Percentiles rank a stretch among this genome's conserved stretches.
Conservation (phyloP, 148 eudicot species). For the Rhododendron henanense region DNA sequence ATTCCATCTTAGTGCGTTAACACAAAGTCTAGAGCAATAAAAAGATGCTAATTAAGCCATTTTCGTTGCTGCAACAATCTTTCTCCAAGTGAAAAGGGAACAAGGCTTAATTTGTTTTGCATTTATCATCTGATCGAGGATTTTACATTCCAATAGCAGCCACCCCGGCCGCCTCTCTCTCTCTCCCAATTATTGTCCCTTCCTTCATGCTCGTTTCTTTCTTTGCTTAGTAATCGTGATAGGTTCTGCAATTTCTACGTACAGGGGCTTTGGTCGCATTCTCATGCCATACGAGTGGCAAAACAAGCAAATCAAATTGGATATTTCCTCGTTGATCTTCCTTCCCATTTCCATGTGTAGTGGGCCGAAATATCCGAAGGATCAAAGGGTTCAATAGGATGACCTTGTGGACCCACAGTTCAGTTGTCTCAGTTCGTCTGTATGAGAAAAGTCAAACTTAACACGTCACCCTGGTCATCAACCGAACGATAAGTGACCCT, state of each 20-base stretch:
- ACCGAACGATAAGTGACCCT: too few relatives aligned
- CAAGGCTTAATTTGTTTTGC: not conserved
- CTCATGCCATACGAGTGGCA: slow-evolving; percentile 35
- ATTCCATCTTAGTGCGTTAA: slow-evolving; percentile 13
- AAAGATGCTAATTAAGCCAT: slow-evolving; percentile 24
- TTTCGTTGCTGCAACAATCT: slow-evolving; percentile 18
- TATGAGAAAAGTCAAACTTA: too few relatives aligned
- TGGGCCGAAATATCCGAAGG: too few relatives aligned
- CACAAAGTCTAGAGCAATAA: slow-evolving; percentile 18
- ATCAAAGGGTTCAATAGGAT: too few relatives aligned
- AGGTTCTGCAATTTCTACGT: not conserved
- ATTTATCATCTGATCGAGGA: not conserved
- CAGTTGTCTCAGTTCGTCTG: too few relatives aligned
- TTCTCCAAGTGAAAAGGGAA: not conserved
- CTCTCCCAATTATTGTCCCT: not conserved
- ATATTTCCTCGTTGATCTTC: slow-evolving; percentile 75
- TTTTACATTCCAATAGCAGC: not conserved
- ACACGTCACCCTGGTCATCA: too few relatives aligned
- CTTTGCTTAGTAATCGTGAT: not conserved
- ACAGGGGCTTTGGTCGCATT: slow-evolving; percentile 67
- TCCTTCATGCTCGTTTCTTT: not conserved
- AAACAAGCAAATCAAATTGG: slow-evolving; percentile 39
- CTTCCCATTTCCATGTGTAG: slow-evolving; percentile 62
- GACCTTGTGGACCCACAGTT: too few relatives aligned
- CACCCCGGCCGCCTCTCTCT: not conserved